Conservation (phyloP, 768 basidiomycete genomes). For the Termitomyces bulborhizus region DNA sequence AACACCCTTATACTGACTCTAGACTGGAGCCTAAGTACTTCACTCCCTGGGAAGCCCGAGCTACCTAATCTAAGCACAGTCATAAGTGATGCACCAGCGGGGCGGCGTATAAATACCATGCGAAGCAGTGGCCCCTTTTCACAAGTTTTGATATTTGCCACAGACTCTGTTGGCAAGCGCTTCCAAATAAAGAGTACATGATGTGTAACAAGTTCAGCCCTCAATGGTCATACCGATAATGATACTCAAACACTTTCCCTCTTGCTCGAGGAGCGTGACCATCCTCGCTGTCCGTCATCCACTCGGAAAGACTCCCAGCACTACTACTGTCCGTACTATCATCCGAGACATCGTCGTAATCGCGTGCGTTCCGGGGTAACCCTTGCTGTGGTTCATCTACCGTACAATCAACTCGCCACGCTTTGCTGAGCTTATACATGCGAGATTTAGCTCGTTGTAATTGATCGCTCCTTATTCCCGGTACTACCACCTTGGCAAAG, state of each 20-base stretch:
- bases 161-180: no score
- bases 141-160: no score
- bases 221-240: background rate
- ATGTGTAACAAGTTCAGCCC: no score
- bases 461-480: background rate
- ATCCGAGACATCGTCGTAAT: background rate
- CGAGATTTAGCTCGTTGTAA: background rate
- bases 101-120: no score
- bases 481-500: background rate
- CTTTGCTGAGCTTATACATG: background rate
- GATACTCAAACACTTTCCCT: background rate
- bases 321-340: slow-evolving; percentile 2
- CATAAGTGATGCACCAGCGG: no score
- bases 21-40: no score
- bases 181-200: background rate
- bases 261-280: slow-evolving; percentile 1
- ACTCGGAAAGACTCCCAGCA: slow-evolving; percentile 1
- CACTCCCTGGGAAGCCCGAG: no score
- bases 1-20: no score
- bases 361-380: background rate
- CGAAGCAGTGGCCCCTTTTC: no score
- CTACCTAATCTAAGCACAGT: no score
- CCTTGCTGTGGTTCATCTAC: background rate
- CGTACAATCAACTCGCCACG: background rate
- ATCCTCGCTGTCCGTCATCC: slow-evolving; percentile 1